Base-by-base conservation (phyloP, 495 filamentous ascomycete genomes). In the Margaritispora aquatica region DNA sequence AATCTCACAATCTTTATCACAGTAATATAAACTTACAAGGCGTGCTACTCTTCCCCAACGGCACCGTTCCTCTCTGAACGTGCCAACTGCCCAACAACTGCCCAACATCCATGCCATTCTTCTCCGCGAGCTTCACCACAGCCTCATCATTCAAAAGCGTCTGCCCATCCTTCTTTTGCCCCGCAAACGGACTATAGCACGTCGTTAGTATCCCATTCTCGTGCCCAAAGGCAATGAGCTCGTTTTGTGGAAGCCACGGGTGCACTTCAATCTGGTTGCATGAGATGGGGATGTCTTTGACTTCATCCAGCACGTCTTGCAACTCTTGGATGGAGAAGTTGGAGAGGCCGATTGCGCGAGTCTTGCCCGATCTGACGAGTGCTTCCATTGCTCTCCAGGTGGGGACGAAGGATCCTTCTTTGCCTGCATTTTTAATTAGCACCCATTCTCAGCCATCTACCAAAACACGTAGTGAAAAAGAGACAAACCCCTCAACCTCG, bases 311-410 rank as follows among this genome's bases (percentile, higher is more conserved):
- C 20, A 92, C 63, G 46, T 78, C 76, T 70, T 88, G 81, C 58
- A 90, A 71, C 62, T 92, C 85, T n/a, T 73, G 76, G 58, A 85
- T 78, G 34, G 78, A 82, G 70, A 89, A 90, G 73, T 92, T 94
- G 64, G 82, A 87, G 8, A 93, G 79, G 2, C 89, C 88, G 62
- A 95, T 88, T 74, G 88, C 88, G 71, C 78, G 81, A 24, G 88
- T 88, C 73, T 89, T 89, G 67, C 88, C 88, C 5, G 84, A 87
- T n/a, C 75, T 87, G 22, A 86, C 75, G 15, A 94, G 79, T 77
- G 90, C 90, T 76, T 93, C 88, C 83, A 93, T 88, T 66, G 76
- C 80, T 71, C 84, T 84, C 55, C 41, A 57, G 41, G 55, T 57
- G 10, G 55, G 55, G 55, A 57, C 9, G 55, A 49, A 50, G n/a